phyloP scores from a whole-genome alignment of 179 eudicot species.

The Nepenthes alata region DNA sequence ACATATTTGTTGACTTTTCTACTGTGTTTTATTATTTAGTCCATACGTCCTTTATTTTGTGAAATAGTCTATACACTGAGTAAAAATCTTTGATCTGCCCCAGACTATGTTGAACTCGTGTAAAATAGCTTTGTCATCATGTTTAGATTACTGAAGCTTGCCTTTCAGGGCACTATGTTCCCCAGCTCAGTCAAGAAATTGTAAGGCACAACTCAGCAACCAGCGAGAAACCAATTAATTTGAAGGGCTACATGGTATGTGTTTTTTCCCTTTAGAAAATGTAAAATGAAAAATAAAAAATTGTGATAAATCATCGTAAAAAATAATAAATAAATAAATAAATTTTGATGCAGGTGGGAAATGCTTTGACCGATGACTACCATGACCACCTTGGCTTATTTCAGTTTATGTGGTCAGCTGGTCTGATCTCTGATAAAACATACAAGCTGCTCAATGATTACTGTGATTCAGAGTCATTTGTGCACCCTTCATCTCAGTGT shows the following conservation, averaged over 20 bases:
- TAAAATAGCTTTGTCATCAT: not conserved
- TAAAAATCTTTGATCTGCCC: too few relatives aligned
- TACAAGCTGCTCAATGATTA: slow-evolving; percentile 50
- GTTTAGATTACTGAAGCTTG: slow-evolving; percentile 3
- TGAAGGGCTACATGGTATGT: slow-evolving; percentile 89
- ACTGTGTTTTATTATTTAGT: too few relatives aligned
- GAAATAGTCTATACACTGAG: too few relatives aligned
- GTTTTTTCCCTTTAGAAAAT: slow-evolving; percentile 1
- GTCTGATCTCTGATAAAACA: slow-evolving; percentile 84
- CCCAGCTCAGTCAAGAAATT: slow-evolving; percentile 91
- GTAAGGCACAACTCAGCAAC: slow-evolving; percentile 47
- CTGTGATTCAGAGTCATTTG: slow-evolving; percentile 53
- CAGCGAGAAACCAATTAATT: slow-evolving; percentile 29
- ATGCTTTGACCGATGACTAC: slow-evolving; percentile 77
- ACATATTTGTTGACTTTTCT: too few relatives aligned
- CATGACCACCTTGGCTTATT: slow-evolving; percentile 68
- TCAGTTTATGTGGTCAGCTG: slow-evolving; percentile 91
- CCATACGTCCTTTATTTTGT: too few relatives aligned
- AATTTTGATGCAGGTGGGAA: slow-evolving; percentile 59
- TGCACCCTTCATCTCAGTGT: slow-evolving; percentile 48
- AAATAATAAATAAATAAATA: not conserved
- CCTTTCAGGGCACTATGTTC: slow-evolving; percentile 83
- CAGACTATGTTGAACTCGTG: too few relatives aligned
- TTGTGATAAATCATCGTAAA: not conserved
- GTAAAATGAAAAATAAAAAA: not conserved